Evolutionary conservation across 2,329 filamentous ascomycete species (phyloP).

Genomic region (Ceratocystis cacaofunesta): DNA sequence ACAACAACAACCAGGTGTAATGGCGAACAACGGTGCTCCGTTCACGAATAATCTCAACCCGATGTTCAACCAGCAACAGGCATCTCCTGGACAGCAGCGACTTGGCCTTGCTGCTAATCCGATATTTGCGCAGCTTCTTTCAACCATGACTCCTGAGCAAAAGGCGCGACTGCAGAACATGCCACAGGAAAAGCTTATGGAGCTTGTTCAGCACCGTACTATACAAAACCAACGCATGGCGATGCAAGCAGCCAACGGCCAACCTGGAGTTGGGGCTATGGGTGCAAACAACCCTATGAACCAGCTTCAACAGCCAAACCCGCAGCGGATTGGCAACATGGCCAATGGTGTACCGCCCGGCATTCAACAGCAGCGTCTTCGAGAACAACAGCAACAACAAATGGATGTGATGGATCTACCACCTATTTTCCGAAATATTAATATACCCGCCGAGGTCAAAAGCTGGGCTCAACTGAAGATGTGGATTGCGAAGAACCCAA

Average conservation of each 20-base stretch:
- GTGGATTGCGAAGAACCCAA: conserved; percentile 27
- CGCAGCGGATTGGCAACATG: conserved; percentile 15
- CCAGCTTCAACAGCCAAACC: conserved; percentile 20
- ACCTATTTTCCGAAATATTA: conserved; percentile 24
- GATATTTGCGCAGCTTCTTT: conserved; percentile 29
- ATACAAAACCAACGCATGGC: background rate
- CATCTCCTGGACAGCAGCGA: conserved; percentile 26
- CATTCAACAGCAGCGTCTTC: conserved; percentile 12
- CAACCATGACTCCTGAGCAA: conserved; percentile 33
- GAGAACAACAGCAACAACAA: conserved; percentile 18
- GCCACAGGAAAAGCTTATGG: conserved; percentile 36
- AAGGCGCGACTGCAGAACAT: conserved; percentile 30
- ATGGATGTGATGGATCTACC: conserved; percentile 37
- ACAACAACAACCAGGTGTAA: conserved; percentile 23
- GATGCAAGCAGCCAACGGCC: conserved; percentile 11
- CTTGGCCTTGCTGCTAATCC: conserved; percentile 26
- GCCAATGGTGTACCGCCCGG: conserved; percentile 1
- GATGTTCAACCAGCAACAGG: conserved; percentile 39
- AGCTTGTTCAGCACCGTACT: conserved; percentile 24
- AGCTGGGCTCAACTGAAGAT: conserved; percentile 35
- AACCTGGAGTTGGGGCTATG: background rate
- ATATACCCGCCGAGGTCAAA: conserved; percentile 30
- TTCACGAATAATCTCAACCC: conserved; percentile 39
- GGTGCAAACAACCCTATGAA: conserved; percentile 8
- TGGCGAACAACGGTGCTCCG: conserved; percentile 31